These are phyloP conservation scores for Neurospora crassa DNA, from an alignment of 2,329 filamentous ascomycete genomes.

Conservation along the genomic window DNA sequence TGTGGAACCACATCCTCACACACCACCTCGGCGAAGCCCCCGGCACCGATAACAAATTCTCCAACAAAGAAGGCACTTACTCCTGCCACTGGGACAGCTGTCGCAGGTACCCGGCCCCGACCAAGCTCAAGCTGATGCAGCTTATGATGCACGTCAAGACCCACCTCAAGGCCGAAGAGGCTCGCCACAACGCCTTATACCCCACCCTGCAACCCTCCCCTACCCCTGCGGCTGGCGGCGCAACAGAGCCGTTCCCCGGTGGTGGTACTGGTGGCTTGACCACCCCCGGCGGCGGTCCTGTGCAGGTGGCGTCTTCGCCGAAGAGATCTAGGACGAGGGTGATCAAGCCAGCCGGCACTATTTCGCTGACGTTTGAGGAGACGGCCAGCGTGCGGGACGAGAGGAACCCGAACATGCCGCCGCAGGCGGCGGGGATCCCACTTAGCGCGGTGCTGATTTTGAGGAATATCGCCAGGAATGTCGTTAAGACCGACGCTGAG, in stretches of 20 bases:
- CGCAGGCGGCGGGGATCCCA: slow-evolving; percentile 67
- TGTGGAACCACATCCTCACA: slow-evolving; percentile 63
- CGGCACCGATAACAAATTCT: slow-evolving; percentile 46
- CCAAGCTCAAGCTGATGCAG: slow-evolving; percentile 36
- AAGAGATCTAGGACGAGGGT: slow-evolving; percentile 30
- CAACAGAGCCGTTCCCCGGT: not conserved
- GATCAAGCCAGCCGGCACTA: slow-evolving; percentile 46
- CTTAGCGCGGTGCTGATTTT: slow-evolving; percentile 68
- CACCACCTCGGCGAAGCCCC: slow-evolving; percentile 51
- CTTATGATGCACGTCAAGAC: slow-evolving; percentile 59
- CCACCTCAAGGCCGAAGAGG: slow-evolving; percentile 33
- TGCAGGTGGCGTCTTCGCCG: slow-evolving; percentile 14
- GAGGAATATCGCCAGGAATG: slow-evolving; percentile 65
- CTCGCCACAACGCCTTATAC: slow-evolving; percentile 11
- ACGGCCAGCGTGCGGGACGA: slow-evolving; percentile 48
- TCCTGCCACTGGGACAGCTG: slow-evolving; percentile 62
- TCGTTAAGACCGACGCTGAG: slow-evolving; percentile 50
- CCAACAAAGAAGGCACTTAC: slow-evolving; percentile 42
- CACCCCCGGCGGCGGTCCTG: not conserved
- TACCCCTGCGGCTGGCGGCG: not conserved
- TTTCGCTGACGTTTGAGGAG: slow-evolving; percentile 45
- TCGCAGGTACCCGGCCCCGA: slow-evolving; percentile 40
- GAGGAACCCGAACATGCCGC: slow-evolving; percentile 44
- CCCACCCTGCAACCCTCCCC: not conserved
- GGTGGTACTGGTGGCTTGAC: not conserved